A percentile compares a stretch with the other conserved stretches of the same genome.
phyloP scores from a whole-genome alignment of 2,329 filamentous ascomycete species.

The Tolypocladium ovalisporum region DNA sequence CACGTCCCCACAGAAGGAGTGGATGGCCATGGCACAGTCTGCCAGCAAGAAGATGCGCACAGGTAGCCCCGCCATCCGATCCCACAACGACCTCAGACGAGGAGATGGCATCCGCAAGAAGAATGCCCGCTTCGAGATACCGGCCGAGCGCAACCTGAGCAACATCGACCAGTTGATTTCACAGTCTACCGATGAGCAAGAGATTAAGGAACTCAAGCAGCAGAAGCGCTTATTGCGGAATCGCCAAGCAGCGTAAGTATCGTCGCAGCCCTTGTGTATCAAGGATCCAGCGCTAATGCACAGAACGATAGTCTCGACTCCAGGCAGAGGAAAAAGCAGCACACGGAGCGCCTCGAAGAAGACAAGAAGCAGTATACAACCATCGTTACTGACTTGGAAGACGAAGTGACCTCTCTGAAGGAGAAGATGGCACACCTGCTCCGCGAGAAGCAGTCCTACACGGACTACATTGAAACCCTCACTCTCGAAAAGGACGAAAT shows the following conservation, averaged over 20 bases:
- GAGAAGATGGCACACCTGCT: constrained; percentile 60
- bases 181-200: constrained; percentile 77
- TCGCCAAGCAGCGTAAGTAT: constrained; percentile 82
- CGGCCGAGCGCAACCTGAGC: constrained; percentile 79
- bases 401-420: constrained; percentile 60
- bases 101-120: constrained; percentile 95
- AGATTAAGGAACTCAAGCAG: constrained; percentile 97
- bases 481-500: constrained; percentile 86
- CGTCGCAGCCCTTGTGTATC: not conserved
- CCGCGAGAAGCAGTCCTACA: constrained; percentile 62
- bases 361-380: constrained; percentile 88
- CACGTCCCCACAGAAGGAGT: constrained; percentile 48
- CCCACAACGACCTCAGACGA: constrained; percentile 65
- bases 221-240: constrained; percentile 93
- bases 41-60: constrained; percentile 52
- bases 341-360: constrained; percentile 91
- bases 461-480: constrained; percentile 64
- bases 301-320: constrained; percentile 67
- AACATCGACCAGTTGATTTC: constrained; percentile 93
- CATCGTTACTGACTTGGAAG: constrained; percentile 67
- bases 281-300: not conserved
- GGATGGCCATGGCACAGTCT: constrained; percentile 37
- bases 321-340: constrained; percentile 93
- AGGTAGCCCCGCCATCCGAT: constrained; percentile 58
- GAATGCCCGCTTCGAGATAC: constrained; percentile 96